phyloP scores from a whole-genome alignment of 2,329 filamentous ascomycete genomes.

The Aspergillus vadensis region DNA sequence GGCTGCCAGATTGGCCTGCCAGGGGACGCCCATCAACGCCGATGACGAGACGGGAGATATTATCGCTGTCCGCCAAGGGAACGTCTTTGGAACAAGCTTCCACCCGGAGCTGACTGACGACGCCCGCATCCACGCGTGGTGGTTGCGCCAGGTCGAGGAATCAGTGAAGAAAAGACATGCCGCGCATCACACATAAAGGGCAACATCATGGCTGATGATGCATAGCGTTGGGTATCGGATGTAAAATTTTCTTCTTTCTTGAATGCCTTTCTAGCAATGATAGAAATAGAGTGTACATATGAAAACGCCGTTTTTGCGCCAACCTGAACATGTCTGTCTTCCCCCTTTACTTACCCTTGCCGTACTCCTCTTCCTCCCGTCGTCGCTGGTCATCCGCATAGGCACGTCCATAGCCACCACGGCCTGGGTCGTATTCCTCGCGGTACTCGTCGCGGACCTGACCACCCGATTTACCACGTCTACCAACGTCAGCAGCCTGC shows the following conservation, averaged over 20 bases:
- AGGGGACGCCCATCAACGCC: slow-evolving; percentile 41
- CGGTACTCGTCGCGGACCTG: slow-evolving; percentile 98
- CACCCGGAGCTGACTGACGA: slow-evolving; percentile 92
- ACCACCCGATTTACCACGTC: slow-evolving; percentile 87
- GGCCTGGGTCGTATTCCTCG: slow-evolving; percentile 92
- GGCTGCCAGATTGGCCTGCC: slow-evolving; percentile 52
- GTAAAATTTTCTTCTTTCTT: slow-evolving; percentile 25
- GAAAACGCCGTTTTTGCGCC: slow-evolving; percentile 37
- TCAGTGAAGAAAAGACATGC: slow-evolving; percentile 36
- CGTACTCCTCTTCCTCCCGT: slow-evolving; percentile 63
- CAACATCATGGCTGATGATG: slow-evolving; percentile 17
- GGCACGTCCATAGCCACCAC: slow-evolving; percentile 84
- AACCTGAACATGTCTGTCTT: slow-evolving; percentile 17
- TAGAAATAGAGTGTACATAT: slow-evolving; percentile 31
- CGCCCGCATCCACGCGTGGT: slow-evolving; percentile 88
- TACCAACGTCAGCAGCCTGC: slow-evolving; percentile 24
- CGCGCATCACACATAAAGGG: slow-evolving; percentile 18
- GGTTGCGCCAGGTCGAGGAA: slow-evolving; percentile 71
- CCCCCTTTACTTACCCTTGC: slow-evolving; percentile 51
- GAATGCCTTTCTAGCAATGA: slow-evolving; percentile 26
- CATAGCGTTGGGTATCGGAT: slow-evolving; percentile 27
- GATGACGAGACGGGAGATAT: slow-evolving; percentile 65
- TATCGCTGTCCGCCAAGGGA: slow-evolving; percentile 84
- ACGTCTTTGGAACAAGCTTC: slow-evolving; percentile 92
- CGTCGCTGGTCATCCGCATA: slow-evolving; percentile 64